Evolutionary conservation across 2,329 filamentous ascomycete species (phyloP).

Genomic region (Alternaria sp.): DNA sequence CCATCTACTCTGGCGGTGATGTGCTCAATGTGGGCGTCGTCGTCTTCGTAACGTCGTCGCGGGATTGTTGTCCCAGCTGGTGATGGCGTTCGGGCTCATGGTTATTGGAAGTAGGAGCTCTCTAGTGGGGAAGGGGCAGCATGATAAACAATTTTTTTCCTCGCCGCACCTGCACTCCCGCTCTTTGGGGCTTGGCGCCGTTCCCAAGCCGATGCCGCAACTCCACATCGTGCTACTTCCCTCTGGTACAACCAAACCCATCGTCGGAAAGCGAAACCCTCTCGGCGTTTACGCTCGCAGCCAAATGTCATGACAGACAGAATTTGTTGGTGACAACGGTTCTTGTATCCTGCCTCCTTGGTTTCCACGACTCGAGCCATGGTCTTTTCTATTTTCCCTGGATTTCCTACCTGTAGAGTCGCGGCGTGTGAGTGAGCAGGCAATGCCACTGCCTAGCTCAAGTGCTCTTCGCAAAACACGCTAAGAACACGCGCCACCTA

Average conservation of each 20-base stretch:
- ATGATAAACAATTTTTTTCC: constrained; percentile 34
- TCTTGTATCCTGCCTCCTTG: too few species aligned
- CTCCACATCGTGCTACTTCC: constrained; percentile 10
- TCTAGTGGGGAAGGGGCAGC: constrained; percentile 30
- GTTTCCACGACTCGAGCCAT: too few species aligned
- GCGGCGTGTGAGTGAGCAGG: too few species aligned
- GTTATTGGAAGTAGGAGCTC: constrained; percentile 35
- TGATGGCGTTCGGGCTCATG: constrained; percentile 34
- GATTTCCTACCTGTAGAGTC: neutral
- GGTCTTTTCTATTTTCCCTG: too few species aligned
- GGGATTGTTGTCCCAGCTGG: constrained; percentile 23
- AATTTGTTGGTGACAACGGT: too few species aligned
- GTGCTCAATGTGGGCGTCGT: constrained; percentile 10
- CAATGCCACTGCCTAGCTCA: too few species aligned
- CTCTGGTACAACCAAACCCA: too few species aligned
- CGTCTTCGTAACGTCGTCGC: constrained; percentile 14
- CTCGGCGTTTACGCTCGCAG: too few species aligned
- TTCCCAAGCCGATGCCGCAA: constrained; percentile 4
- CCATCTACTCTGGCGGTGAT: constrained; percentile 12
- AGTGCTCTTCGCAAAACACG: neutral
- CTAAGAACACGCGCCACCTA: neutral
- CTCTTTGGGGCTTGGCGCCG: constrained; percentile 18
- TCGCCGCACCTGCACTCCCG: constrained; percentile 18
- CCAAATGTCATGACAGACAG: too few species aligned
- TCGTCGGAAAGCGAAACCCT: too few species aligned